phyloP scores from a whole-genome alignment of 192 early-diverging fungal genomes.

The Backusella westeae region DNA sequence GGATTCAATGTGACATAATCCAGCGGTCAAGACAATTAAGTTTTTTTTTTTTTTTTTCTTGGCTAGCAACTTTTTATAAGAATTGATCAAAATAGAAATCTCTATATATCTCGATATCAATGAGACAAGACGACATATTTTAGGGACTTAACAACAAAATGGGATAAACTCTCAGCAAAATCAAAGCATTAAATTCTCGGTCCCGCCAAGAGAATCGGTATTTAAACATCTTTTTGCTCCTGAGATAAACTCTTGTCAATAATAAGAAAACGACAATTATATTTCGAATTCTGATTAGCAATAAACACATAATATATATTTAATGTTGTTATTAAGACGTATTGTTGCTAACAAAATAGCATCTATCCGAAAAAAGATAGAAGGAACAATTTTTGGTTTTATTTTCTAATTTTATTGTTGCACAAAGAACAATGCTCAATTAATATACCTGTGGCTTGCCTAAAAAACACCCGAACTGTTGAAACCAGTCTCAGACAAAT shows the following conservation, averaged over 20 bases:
- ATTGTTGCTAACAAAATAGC: not conserved
- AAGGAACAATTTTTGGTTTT: not conserved
- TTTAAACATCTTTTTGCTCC: not conserved
- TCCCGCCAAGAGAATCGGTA: not conserved
- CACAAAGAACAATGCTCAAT: not conserved
- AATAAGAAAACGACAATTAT: not conserved
- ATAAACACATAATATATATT: not conserved
- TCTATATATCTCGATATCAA: not conserved
- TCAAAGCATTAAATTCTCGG: no score
- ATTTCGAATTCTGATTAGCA: not conserved
- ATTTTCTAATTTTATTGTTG: not conserved
- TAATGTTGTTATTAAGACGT: not conserved
- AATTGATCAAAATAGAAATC: not conserved
- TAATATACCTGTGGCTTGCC: not conserved
- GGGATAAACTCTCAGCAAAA: not conserved
- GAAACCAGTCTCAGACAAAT: slow-evolving; percentile 6
- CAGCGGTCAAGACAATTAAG: no score
- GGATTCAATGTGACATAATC: no score
- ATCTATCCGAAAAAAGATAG: not conserved
- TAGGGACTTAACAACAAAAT: not conserved
- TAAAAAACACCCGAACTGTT: not conserved
- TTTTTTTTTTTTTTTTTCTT: no score
- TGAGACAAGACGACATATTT: not conserved
- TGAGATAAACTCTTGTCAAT: not conserved
- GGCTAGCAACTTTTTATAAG: no score